Base-by-base conservation (phyloP, 305 asterid species). In the Solanum hybrid region DNA sequence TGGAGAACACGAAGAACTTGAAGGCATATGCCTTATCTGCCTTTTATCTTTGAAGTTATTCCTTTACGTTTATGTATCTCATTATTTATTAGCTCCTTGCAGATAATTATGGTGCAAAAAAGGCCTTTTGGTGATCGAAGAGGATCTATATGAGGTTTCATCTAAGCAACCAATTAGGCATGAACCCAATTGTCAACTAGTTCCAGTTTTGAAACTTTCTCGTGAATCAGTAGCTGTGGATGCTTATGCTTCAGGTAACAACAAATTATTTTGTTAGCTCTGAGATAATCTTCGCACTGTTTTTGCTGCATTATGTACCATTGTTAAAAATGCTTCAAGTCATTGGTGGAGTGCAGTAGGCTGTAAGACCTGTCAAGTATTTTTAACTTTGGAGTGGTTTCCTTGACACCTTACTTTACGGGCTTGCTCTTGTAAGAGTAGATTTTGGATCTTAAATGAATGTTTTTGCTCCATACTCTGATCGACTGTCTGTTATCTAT, bases 101-200 rank as follows among this genome's bases (percentile, higher is more conserved):
- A 92, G 93, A 32, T 75, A 88, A 89, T 85, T 77, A 92, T 90
- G 93, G 89, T 89, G 27, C 91, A 88, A 86, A 90, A 92, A 35
- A 90, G 93, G 45, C 88, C 91, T 17, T 89, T 22, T 84, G 45
- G 45, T 10, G 45, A 88, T 37, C 51, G 40, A 66, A 69, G 91
- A 89, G 79, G 93, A 92, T 76, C 45, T 88, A 27, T 86, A 60
- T 29, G 90, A 90, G 86, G 69, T 32, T 51, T 89, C 90, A n/a
- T 29, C 90, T 36, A 92, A 90, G 91, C 92, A 90, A 40, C 92
- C 92, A n/a, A 92, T 38, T 38, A 38, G 91, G 40, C 88, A 72
- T 72, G 89, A 88, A 76, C 89, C 81, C 15, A 64, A 71, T 78
- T 88, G 89, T 56, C 86, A 85, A 87, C n/a, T 51, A 82, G 85